Conservation (phyloP, 2,329 filamentous ascomycete species). For the Chalara sp. region DNA sequence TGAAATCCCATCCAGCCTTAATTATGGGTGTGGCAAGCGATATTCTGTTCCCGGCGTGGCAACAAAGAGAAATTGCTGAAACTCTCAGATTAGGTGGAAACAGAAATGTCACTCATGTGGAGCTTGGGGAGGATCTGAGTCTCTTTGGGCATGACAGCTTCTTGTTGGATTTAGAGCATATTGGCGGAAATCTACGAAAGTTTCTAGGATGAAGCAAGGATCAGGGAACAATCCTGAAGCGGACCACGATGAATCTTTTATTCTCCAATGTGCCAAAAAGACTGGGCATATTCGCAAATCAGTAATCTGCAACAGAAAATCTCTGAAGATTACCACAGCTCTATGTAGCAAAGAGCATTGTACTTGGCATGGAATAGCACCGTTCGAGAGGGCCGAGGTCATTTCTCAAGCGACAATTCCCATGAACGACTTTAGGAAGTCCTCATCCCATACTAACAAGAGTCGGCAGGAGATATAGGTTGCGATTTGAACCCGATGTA, state of each 20-base stretch:
- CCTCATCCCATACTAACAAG: too few species aligned
- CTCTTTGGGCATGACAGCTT: conserved; percentile 97
- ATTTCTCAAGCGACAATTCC: too few species aligned
- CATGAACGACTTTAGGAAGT: too few species aligned
- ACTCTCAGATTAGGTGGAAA: conserved; percentile 75
- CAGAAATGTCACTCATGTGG: conserved; percentile 74
- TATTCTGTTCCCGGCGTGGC: conserved; percentile 96
- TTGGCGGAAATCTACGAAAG: conserved; percentile 73
- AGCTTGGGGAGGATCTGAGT: conserved; percentile 89
- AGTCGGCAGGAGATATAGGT: too few species aligned
- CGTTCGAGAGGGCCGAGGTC: too few species aligned
- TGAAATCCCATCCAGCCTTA: conserved; percentile 73
- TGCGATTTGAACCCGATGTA: too few species aligned
- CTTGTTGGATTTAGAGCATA: conserved; percentile 82
- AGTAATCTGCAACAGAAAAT: background rate
- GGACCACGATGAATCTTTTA: background rate
- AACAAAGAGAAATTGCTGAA: conserved; percentile 89
- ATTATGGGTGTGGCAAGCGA: conserved; percentile 94
- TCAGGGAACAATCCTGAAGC: background rate
- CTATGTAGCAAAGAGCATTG: background rate
- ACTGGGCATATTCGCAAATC: background rate
- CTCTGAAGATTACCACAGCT: background rate
- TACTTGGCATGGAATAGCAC: background rate
- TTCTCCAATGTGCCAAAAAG: background rate
- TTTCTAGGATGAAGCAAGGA: conserved; percentile 58